Evolutionary conservation across 2,329 filamentous ascomycete species (phyloP).

Genomic region (Chalaropsis ovoidea): DNA sequence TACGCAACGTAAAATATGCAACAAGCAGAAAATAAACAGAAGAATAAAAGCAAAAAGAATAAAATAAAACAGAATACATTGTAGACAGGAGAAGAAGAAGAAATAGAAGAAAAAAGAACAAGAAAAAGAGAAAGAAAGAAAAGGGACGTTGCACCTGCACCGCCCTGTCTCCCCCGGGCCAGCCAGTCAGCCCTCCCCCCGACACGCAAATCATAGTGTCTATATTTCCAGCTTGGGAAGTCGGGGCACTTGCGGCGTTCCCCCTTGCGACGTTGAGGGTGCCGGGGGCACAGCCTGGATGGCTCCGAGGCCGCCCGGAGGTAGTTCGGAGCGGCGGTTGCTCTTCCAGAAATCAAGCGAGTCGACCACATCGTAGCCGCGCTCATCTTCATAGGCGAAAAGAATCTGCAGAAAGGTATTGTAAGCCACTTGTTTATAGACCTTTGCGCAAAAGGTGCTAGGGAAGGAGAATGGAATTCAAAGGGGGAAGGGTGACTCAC

Average conservation of each 20-base stretch:
- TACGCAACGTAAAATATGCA: slow-evolving; percentile 8
- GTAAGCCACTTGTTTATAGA: neutral
- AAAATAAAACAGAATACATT: slow-evolving; percentile 13
- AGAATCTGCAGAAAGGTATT: slow-evolving; percentile 55
- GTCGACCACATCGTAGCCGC: slow-evolving; percentile 84
- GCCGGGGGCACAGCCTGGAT: slow-evolving; percentile 1
- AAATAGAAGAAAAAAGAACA: slow-evolving; percentile 16
- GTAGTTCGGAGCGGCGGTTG: slow-evolving; percentile 42
- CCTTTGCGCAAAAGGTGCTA: neutral
- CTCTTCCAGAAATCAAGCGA: slow-evolving; percentile 94
- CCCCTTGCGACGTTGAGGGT: slow-evolving; percentile 10
- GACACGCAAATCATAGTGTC: slow-evolving; percentile 2
- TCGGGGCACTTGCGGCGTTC: slow-evolving; percentile 18
- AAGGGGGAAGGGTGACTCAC: slow-evolving; percentile 38
- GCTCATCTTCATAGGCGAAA: slow-evolving; percentile 94
- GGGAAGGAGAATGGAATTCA: neutral
- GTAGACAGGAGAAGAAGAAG: slow-evolving; percentile 13
- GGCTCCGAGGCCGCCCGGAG: slow-evolving; percentile 18
- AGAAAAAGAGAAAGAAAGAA: slow-evolving; percentile 15
- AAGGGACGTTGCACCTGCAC: slow-evolving; percentile 5
- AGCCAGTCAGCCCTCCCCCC: slow-evolving; percentile 12
- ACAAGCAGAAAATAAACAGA: neutral
- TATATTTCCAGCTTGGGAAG: slow-evolving; percentile 23
- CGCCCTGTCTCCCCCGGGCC: slow-evolving; percentile 10
- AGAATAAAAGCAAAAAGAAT: slow-evolving; percentile 1